Percentiles rank a stretch among this genome's conserved stretches.
Evolutionary conservation across 192 early-diverging fungal species (phyloP).

Genomic region (Umbelopsis sp.): DNA sequence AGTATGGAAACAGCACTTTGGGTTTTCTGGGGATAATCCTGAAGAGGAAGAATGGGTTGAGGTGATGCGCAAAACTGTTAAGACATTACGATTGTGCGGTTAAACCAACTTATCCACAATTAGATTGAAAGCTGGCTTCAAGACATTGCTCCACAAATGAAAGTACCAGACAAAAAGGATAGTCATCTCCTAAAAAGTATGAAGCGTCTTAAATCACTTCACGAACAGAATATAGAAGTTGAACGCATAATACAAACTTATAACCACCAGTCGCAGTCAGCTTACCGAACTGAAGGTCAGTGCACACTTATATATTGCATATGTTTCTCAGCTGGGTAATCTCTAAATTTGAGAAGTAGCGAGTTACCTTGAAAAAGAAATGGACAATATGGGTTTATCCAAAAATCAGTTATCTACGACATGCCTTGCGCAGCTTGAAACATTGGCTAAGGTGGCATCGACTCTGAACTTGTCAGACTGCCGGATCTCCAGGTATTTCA

Average conservation of each 20-base stretch:
- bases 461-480: background rate
- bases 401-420: background rate
- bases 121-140: background rate
- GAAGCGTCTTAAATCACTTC: background rate
- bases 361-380: background rate
- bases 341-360: no score
- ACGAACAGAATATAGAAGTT: background rate
- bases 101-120: background rate
- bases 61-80: background rate
- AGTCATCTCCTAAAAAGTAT: background rate
- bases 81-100: background rate
- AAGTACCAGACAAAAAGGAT: background rate
- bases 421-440: background rate
- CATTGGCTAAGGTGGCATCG: background rate
- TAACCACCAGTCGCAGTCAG: background rate
- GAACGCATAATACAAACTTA: background rate
- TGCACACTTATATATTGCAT: background rate
- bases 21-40: background rate
- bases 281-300: background rate
- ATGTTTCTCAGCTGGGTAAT: background rate
- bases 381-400: background rate
- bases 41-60: conserved; percentile 5
- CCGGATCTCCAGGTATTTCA: background rate
- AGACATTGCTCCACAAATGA: background rate
- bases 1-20: conserved; percentile 2